Evolutionary conservation across 768 basidiomycete genomes (phyloP), one percentile per base, ranked within the genome.

Genomic region (Coprinellus micaceus): DNA sequence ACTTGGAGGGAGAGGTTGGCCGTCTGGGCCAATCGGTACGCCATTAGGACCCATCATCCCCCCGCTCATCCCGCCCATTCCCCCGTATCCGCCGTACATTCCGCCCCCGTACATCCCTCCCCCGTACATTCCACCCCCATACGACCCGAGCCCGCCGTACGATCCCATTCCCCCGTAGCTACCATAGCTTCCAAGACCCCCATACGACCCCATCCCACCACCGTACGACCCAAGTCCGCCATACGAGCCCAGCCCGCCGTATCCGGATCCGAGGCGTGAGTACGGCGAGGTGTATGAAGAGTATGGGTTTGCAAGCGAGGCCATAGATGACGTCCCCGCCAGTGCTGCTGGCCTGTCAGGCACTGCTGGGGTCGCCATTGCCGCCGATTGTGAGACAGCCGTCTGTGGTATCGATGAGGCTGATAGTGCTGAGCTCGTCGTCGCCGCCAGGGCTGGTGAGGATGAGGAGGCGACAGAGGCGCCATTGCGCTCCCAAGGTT

Each of bases 401-500:
- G 74, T 24, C 51, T 72, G 36, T 37, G 72, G 50, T 25, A 68
- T 53, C 15, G 67, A 39, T 22, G 72, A 47, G 22, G 66, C 44
- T 28, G 36, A 17, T 17, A 73, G 54, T 36, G 75, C 64, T 26
- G 36, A 9, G 9, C 9, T 37, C 36, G 36, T 37, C 9, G 36
- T 37, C 36, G 36, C 17, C 36, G 36, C 17, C 36, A 17, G 36
- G 17, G 17, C 9, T 17, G 36, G 36, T 37, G 36, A 37, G 9
- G 36, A 37, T 9, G 36, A 9, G 9, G 36, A 9, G 9, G 36
- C 9, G 9, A 74, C 71, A 37, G 69, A 64, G 45, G 74, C 71
- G 7, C 81, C 80, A 41, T 72, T 74, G 52, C 84, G 81, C 69
- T 94, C 92, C 92, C 91, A 94, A 61, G 91, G 92, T 69, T 93